Percentiles rank a stretch among this genome's conserved stretches.
Conservation (phyloP, 2,329 filamentous ascomycete genomes). For the Aureobasidium namibiae region DNA sequence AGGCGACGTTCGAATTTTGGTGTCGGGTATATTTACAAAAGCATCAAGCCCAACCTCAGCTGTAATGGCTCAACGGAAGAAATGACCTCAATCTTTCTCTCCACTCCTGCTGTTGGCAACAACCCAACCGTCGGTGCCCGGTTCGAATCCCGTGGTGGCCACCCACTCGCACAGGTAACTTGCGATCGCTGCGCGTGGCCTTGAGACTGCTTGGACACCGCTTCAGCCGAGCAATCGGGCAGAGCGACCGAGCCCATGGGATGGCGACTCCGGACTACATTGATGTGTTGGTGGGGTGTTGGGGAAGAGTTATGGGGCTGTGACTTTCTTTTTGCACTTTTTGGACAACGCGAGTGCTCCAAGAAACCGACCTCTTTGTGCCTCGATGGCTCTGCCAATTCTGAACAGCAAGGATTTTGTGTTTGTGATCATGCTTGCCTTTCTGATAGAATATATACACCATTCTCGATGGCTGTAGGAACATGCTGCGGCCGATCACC, state of each 20-base stretch:
- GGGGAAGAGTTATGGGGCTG: constrained; percentile 22
- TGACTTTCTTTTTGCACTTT: constrained; percentile 32
- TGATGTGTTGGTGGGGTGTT: constrained; percentile 26
- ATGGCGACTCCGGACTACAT: constrained; percentile 48
- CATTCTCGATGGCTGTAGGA: too few species aligned
- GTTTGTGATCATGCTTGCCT: too few species aligned
- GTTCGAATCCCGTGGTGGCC: constrained; percentile 47
- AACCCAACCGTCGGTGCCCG: constrained; percentile 36
- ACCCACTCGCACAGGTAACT: constrained; percentile 48
- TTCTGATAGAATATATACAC: too few species aligned
- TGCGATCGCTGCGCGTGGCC: constrained; percentile 43
- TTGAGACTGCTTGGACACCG: constrained; percentile 44
- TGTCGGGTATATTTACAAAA: too few species aligned
- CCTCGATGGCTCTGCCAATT: too few species aligned
- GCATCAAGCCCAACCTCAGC: constrained; percentile 19
- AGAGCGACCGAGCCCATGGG: constrained; percentile 47
- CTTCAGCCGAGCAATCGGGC: constrained; percentile 54
- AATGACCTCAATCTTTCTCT: constrained; percentile 18
- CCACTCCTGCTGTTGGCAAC: constrained; percentile 17
- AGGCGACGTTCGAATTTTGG: too few species aligned
- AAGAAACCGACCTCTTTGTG: too few species aligned
- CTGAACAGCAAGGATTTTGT: too few species aligned
- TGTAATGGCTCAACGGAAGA: constrained; percentile 27
- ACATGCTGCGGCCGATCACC: too few species aligned
- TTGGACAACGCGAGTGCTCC: background rate